Evolutionary conservation across 1,284 basidiomycete genomes (phyloP).

Genomic region (Heterobasidion irregulare): DNA sequence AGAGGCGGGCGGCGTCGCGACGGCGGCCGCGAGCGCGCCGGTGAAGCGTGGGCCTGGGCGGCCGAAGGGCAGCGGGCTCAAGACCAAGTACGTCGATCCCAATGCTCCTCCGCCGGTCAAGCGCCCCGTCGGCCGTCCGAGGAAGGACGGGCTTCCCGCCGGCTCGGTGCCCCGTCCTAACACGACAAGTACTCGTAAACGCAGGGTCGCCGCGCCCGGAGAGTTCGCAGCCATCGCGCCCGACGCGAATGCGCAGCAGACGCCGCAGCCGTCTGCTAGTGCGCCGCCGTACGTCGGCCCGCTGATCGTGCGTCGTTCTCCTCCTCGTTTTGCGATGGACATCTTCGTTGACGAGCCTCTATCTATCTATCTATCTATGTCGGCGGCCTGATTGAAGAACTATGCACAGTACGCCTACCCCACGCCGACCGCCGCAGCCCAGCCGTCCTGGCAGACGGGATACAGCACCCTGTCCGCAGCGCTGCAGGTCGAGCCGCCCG

Average conservation of each 20-base stretch:
- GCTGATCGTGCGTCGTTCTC: not conserved
- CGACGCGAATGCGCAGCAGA: conserved; percentile 4
- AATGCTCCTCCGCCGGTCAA: conserved; percentile 34
- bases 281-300: not conserved
- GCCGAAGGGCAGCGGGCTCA: conserved; percentile 42
- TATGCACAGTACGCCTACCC: conserved; percentile 9
- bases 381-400: not conserved
- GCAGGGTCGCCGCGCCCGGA: conserved; percentile 23
- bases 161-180: conserved; percentile 35
- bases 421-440: not conserved
- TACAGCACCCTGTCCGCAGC: conserved; percentile 14
- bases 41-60: conserved; percentile 32
- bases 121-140: conserved; percentile 45
- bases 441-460: conserved; percentile 7
- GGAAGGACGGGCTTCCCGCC: conserved; percentile 51
- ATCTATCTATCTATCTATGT: too few relatives aligned
- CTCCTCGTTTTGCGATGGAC: not conserved
- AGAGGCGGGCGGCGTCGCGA: not conserved
- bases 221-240: conserved; percentile 17
- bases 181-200: conserved; percentile 28
- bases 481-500: conserved; percentile 12
- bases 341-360: too few relatives aligned
- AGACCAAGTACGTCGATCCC: conserved; percentile 33
- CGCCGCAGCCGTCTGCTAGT: not conserved
- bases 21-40: conserved; percentile 12